Evolutionary conservation across 352 stramenopile genomes (phyloP).

Genomic region (Phytopythium mirpurense): DNA sequence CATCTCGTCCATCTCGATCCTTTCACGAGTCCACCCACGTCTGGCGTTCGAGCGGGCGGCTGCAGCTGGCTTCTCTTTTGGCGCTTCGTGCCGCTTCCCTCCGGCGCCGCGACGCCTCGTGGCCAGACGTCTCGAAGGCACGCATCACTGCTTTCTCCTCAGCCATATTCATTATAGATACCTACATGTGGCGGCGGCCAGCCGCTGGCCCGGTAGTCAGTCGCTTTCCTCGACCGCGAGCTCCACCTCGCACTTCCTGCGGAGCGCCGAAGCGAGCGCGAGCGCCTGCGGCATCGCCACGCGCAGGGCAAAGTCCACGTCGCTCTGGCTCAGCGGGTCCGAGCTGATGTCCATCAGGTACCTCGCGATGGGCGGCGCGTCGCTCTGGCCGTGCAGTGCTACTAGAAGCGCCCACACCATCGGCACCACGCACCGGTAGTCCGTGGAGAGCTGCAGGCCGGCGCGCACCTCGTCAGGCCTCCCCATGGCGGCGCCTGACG

Average conservation of each 20-base stretch:
- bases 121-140: not conserved
- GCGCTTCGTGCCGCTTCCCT: not conserved
- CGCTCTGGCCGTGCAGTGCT: conserved; percentile 50
- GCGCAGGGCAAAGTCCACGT: conserved; percentile 16
- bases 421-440: conserved; percentile 71
- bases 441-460: conserved; percentile 34
- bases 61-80: too few species aligned
- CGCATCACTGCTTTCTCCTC: not conserved
- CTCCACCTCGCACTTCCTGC: conserved; percentile 32
- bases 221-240: conserved; percentile 1
- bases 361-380: conserved; percentile 35
- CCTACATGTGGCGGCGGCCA: not conserved
- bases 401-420: conserved; percentile 68
- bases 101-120: not conserved
- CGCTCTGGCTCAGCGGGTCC: conserved; percentile 11
- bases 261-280: conserved; percentile 26
- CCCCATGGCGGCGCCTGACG: conserved; percentile 14
- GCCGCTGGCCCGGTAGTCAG: not conserved
- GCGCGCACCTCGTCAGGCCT: conserved; percentile 33
- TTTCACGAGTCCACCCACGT: not conserved
- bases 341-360: conserved; percentile 17
- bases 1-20: conserved; percentile 13
- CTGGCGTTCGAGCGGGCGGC: too few species aligned
- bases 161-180: conserved; percentile 1
- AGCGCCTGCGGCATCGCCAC: conserved; percentile 25